phyloP scores from a whole-genome alignment of 2,329 filamentous ascomycete genomes.

The Aschersonia sp. region DNA sequence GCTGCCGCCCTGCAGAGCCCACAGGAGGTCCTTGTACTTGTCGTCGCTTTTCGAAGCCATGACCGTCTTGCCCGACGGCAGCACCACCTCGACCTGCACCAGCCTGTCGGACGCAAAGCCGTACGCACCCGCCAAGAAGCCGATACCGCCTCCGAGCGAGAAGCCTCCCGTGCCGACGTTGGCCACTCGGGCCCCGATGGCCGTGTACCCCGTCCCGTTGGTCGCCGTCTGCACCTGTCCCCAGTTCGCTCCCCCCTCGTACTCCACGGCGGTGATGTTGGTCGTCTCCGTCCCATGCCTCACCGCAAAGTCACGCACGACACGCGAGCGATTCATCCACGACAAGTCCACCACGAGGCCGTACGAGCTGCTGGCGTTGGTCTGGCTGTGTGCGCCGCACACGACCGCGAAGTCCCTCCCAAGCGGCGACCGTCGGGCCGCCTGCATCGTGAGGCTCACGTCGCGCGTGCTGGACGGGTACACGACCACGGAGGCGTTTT shows the following conservation, averaged over 20 bases:
- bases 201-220: conserved; percentile 5
- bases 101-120: conserved; percentile 32
- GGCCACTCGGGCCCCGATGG: conserved; percentile 22
- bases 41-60: not conserved
- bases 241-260: conserved; percentile 6
- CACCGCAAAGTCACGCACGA: not conserved
- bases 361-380: not conserved
- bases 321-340: conserved; percentile 3
- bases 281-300: not conserved
- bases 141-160: conserved; percentile 31
- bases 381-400: conserved; percentile 1
- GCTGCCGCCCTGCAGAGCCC: not conserved
- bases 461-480: conserved; percentile 3
- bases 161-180: conserved; percentile 29
- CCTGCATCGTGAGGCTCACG: conserved; percentile 3
- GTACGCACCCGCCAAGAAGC: conserved; percentile 26
- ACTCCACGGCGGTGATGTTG: conserved; percentile 2
- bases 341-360: conserved; percentile 5
- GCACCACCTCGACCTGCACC: conserved; percentile 27
- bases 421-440: conserved; percentile 1
- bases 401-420: conserved; percentile 5
- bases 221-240: conserved; percentile 4
- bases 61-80: conserved; percentile 25
- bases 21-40: not conserved
- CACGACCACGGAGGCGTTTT: conserved; percentile 5